Base-by-base conservation (phyloP, 108 stramenopile genomes). In the Nannochloropsis granulata region DNA sequence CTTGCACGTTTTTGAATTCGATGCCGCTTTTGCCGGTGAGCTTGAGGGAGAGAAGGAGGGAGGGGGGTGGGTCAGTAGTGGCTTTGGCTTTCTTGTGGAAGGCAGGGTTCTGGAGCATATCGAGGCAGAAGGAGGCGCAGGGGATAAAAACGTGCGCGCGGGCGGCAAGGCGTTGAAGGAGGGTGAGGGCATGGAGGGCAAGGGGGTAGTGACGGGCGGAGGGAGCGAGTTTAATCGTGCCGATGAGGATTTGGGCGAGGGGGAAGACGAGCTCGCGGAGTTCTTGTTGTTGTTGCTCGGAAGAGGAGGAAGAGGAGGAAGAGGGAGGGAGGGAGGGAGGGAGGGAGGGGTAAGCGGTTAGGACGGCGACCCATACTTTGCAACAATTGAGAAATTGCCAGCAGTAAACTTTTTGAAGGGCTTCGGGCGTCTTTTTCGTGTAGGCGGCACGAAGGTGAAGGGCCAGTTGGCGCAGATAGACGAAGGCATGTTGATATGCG, bases 401-500 rank as follows among this genome's bases (percentile, higher is more conserved):
- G 82, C 94, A 93, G 78, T 93, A 95, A 8, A 99, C 95, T 43
- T 87, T 90, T 34, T 87, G 88, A 79, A 93, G 86, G 23, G 94
- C 91, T 85, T 97, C 96, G 45, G 88, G 84, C 10, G 95, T 94
- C 86, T 95, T 94, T 90, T 97, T 95, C 84, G 93, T 93, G 87
- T 96, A 86, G n/a, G 97, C 97, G 1, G 93, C 89, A 44, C 98
- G 91, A 44, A 98, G 86, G 82, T 96, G 95, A 82, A 99, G 90
- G 34, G 97, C 97, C 86, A 99, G 86, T 84, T 97, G 96, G 25
- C 98, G 94, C 82, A 98, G 96, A 92, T 98, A 99, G 13, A 99
- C 92, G 90, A 99, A 99, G 23, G 97, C 97, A 86, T 97, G 96
- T 86, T 97, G 97, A 89, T 99, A 99, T 13, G 96, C 93, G 43